These are phyloP conservation scores for Boletus subparvulus DNA, from an alignment of 768 basidiomycete genomes.

Conservation along the genomic window DNA sequence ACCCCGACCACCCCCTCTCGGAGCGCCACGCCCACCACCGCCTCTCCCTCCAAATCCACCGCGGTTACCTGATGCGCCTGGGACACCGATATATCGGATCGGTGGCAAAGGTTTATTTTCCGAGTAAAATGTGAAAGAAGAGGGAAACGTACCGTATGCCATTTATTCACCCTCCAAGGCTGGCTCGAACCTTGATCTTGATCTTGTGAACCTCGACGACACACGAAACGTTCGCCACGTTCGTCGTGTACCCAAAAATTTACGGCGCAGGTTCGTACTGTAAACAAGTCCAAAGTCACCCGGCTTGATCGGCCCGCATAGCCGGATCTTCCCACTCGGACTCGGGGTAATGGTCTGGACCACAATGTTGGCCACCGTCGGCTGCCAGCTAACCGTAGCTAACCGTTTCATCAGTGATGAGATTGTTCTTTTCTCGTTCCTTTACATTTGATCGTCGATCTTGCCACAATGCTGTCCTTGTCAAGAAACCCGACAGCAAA, in stretches of 20 bases:
- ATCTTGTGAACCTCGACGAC: background rate
- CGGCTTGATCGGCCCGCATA: background rate
- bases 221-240: background rate
- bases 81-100: too few species aligned
- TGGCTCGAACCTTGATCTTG: slow-evolving; percentile 17
- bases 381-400: too few species aligned
- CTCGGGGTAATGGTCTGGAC: too few species aligned
- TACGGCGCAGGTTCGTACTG: background rate
- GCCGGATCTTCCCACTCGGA: background rate
- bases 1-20: slow-evolving; percentile 42
- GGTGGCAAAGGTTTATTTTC: background rate
- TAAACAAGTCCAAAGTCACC: slow-evolving; percentile 16
- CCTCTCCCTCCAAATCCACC: slow-evolving; percentile 60
- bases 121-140: background rate
- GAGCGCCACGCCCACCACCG: slow-evolving; percentile 41
- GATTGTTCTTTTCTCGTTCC: too few species aligned
- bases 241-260: slow-evolving; percentile 10
- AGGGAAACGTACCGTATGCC: slow-evolving; percentile 34
- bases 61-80: slow-evolving; percentile 70
- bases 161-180: slow-evolving; percentile 24
- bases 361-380: too few species aligned
- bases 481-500: background rate
- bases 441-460: background rate
- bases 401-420: too few species aligned
- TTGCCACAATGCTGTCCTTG: background rate